A percentile compares a stretch with the other conserved stretches of the same genome.
Conservation (phyloP, 768 basidiomycete genomes). For the Tubosaeta sp. region DNA sequence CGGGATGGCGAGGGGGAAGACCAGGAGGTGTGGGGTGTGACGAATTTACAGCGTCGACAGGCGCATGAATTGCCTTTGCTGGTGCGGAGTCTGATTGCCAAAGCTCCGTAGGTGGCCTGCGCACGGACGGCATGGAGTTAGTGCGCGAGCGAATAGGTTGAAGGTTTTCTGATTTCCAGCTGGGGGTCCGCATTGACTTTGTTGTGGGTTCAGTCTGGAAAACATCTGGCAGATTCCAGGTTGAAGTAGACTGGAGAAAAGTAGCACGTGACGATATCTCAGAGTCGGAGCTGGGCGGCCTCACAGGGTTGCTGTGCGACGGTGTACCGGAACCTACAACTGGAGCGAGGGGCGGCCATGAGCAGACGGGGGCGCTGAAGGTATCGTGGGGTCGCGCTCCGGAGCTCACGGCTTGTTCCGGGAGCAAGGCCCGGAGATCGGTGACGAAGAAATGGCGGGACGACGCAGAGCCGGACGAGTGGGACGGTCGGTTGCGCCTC, state of each 20-base stretch:
- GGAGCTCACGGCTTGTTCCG: conserved; percentile 10
- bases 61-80: conserved; percentile 1
- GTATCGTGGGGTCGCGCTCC: conserved; percentile 7
- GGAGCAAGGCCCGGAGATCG: conserved; percentile 11
- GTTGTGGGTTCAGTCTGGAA: not conserved
- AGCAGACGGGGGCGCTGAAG: conserved; percentile 8
- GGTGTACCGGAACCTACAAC: not conserved
- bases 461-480: conserved; percentile 3
- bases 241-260: conserved; percentile 6
- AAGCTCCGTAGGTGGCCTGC: conserved; percentile 16
- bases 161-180: conserved; percentile 20
- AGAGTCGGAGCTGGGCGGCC: conserved; percentile 10
- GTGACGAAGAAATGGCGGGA: conserved; percentile 4
- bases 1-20: conserved; percentile 10
- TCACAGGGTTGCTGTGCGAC: conserved; percentile 1
- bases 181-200: conserved; percentile 1
- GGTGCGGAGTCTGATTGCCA: conserved; percentile 19
- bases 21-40: conserved; percentile 19
- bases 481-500: conserved; percentile 7
- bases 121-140: conserved; percentile 11
- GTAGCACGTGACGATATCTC: conserved; percentile 8
- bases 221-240: conserved; percentile 5
- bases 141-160: conserved; percentile 17
- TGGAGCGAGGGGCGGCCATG: conserved; percentile 23
- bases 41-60: not conserved